Base-by-base conservation (phyloP, 306 rosid genomes). In the Cicer bijugum region DNA sequence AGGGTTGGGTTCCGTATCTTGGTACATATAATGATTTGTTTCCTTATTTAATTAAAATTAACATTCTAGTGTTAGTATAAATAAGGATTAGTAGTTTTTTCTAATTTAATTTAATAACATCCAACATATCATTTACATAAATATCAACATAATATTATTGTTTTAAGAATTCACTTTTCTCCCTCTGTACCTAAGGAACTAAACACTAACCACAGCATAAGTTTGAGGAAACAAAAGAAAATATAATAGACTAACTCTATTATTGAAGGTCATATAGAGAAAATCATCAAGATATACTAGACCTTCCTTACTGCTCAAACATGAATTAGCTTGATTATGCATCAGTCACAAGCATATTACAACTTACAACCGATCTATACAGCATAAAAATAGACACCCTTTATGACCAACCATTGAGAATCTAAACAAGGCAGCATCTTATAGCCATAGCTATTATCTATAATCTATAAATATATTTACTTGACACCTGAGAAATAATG, bases 221-320 rank as follows among this genome's bases (percentile, higher is more conserved):
- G 76, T 74, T 74, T 67, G 16, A 73, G 51, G 71, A 56, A 67
- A 79, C 71, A 44, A 48, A 57, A 58, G 40, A 20, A 52, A 73
- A 46, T 8, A 15, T 8, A 62, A 4, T 5, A 61, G 11, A 17
- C 12, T 14, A 12, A 39, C 63, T 65, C 69, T 20, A 17, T 76
- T 56, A 43, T 42, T 12, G 46, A 69, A 44, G 78, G 63, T 23
- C 35, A 65, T 57, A 55, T 52, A 72, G 67, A 67, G 38, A 56
- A 63, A 48, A 50, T 1, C 23, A 44, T 46, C 9, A 51, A 19
- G 39, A 60, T 43, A 15, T 59, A 35, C 53, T 1, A 7, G 60
- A 40, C 72, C 52, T 38, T 58, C 11, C 9, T 59, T 12, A 33
- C 19, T 11, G 16, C 44, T 28, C 43, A 43, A 51, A 51, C 62